Evolutionary conservation across 805 yeast species (phyloP).

Genomic region (Cyberlindnera misumaiensis): DNA sequence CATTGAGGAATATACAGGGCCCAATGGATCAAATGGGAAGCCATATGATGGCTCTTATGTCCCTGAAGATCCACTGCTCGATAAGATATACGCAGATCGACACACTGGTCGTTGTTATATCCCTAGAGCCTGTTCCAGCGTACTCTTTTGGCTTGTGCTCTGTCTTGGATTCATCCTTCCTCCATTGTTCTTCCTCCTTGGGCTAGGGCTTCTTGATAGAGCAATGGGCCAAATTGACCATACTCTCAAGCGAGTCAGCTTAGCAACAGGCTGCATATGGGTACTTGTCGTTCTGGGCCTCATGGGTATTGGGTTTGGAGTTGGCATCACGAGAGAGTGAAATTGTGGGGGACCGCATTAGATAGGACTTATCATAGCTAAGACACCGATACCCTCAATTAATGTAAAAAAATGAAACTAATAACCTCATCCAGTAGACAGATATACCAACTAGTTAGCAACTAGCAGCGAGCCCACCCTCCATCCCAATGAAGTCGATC

Average conservation of each 20-base stretch:
- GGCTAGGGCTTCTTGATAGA: conserved; percentile 20
- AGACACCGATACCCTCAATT: no score
- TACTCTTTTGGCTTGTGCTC: conserved; percentile 5
- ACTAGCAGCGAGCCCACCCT: no score
- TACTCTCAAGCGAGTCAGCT: conserved; percentile 12
- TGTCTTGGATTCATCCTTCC: conserved; percentile 20
- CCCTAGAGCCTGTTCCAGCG: no score
- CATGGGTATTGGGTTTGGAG: conserved; percentile 40
- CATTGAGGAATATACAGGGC: no score
- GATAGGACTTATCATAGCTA: neutral
- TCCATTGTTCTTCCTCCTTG: conserved; percentile 24
- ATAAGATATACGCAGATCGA: conserved; percentile 5
- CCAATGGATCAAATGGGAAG: no score
- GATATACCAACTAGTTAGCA: no score
- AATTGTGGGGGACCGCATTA: neutral
- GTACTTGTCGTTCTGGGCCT: conserved; percentile 27
- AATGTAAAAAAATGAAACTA: no score
- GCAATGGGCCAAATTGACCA: conserved; percentile 8
- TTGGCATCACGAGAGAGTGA: conserved; percentile 27
- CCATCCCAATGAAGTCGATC: no score
- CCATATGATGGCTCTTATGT: no score
- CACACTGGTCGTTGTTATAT: no score
- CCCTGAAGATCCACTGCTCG: conserved; percentile 7
- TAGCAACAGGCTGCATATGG: conserved; percentile 15
- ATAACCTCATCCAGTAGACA: no score